Base-by-base conservation (phyloP, 257 asterid genomes). In the Plectranthus barbatus region DNA sequence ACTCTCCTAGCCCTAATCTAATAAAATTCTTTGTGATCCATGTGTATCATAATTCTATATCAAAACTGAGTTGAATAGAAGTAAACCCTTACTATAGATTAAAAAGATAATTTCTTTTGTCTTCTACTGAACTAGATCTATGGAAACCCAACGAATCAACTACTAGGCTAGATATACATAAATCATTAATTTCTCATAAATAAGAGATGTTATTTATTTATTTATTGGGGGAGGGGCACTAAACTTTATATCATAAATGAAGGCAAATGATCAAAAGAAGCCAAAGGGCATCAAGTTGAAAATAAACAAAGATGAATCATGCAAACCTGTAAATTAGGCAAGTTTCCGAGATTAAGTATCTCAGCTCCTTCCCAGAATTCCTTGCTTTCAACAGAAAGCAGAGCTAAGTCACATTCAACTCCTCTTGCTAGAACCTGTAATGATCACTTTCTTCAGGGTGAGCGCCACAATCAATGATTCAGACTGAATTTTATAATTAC, bases 401-500 rank as follows among this genome's bases (percentile, higher is more conserved):
- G 83, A 73, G 97, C 97, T 81, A 86, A 80, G 73, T 90, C 97
- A 71, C 97, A 90, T 68, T 83, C 97, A 66, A 90, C 75, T 31
- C 94, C 97, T 79, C 87, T 80, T n/a, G 97, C 95, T 59, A 90
- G 80, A 60, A 90, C 95, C 97, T 90, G 77, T 24, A 67, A 71
- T 72, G 26, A 70, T 57, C 39, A 73, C 62, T 40, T 66, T 64
- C 56, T 33, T 56, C 45, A 67, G 67, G 31, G 52, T 61, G 42
- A 70, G 73, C 9, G 40, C 58, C 63, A 47, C 23, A 21, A 56
- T 49, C 45, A 56, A 37, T 11, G 62, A 70, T 45, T 17, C 45
- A 48, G 37, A 33, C 54, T 40, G 50, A 39, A 24, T 64, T 56
- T 2, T 33, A 13, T 21, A 15, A 37, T 55, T 55, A 57, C 20